Percentiles rank a stretch among this genome's conserved stretches.
Evolutionary conservation across 1,139 yeast genomes (phyloP).

Genomic region (Geotrichum siamense): DNA sequence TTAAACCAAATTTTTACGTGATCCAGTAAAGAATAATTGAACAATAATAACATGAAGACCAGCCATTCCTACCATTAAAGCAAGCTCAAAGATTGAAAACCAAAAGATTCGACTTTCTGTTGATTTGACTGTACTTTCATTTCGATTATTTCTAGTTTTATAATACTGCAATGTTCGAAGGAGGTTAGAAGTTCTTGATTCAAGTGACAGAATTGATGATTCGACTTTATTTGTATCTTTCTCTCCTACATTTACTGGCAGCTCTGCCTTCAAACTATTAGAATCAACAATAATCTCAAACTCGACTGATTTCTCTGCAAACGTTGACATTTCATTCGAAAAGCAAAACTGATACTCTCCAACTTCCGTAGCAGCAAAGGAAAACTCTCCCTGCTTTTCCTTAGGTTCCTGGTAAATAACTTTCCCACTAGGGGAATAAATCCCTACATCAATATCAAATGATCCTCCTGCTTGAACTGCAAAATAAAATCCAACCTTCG

Average conservation of each 20-base stretch:
- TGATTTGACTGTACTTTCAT: slow-evolving; percentile 83
- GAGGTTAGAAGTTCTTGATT: slow-evolving; percentile 57
- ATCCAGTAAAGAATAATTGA: slow-evolving; percentile 70
- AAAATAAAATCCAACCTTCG: slow-evolving; percentile 73
- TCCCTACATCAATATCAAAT: slow-evolving; percentile 73
- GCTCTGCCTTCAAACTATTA: slow-evolving; percentile 16
- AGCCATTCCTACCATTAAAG: slow-evolving; percentile 82
- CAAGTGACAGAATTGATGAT: slow-evolving; percentile 51
- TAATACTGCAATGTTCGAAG: slow-evolving; percentile 68
- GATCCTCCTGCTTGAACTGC: slow-evolving; percentile 90
- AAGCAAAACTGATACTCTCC: slow-evolving; percentile 96
- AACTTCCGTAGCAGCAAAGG: slow-evolving; percentile 53
- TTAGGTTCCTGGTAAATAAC: slow-evolving; percentile 53
- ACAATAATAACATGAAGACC: slow-evolving; percentile 74
- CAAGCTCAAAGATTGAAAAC: slow-evolving; percentile 75
- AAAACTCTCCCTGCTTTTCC: slow-evolving; percentile 81
- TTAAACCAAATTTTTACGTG: slow-evolving; percentile 15
- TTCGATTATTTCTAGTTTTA: slow-evolving; percentile 87
- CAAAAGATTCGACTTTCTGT: slow-evolving; percentile 82
- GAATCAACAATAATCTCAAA: slow-evolving; percentile 52
- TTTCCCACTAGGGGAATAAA: slow-evolving; percentile 63
- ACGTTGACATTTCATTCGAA: slow-evolving; percentile 78
- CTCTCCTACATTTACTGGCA: slow-evolving; percentile 15
- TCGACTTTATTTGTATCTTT: slow-evolving; percentile 28
- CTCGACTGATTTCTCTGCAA: slow-evolving; percentile 82